phyloP scores from a whole-genome alignment of 2,329 filamentous ascomycete genomes.

The Aureobasidium sp. region DNA sequence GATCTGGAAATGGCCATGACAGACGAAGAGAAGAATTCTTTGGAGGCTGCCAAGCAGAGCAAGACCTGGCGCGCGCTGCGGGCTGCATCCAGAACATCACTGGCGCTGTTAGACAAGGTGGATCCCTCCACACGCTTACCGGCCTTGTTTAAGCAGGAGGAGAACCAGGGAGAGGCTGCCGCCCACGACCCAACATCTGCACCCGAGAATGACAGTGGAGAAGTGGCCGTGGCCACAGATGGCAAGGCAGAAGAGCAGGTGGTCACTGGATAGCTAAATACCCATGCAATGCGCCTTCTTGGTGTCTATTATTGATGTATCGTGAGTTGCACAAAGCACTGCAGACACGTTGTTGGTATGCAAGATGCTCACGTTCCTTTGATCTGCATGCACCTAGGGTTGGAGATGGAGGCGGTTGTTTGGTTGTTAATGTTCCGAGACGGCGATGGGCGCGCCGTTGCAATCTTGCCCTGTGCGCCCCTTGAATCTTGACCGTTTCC shows the following conservation, averaged over 20 bases:
- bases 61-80: conserved; percentile 87
- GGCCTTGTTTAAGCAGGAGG: conserved; percentile 38
- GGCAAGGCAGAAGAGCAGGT: conserved; percentile 12
- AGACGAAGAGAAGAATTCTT: conserved; percentile 52
- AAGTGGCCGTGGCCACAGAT: conserved; percentile 13
- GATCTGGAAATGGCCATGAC: conserved; percentile 75
- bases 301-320: background rate
- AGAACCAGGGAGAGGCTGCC: conserved; percentile 17
- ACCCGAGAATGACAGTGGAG: conserved; percentile 11
- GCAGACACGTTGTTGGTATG: conserved; percentile 9
- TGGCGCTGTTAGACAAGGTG: conserved; percentile 78
- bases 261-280: conserved; percentile 2
- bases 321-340: background rate
- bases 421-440: conserved; percentile 11
- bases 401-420: conserved; percentile 7
- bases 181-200: conserved; percentile 1
- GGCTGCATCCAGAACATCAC: conserved; percentile 65
- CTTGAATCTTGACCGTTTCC: background rate
- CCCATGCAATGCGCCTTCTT: conserved; percentile 3
- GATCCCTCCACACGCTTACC: conserved; percentile 69
- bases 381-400: conserved; percentile 11
- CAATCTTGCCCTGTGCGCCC: conserved; percentile 14
- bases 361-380: conserved; percentile 10
- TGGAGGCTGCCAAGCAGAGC: conserved; percentile 69
- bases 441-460: conserved; percentile 7